Base-by-base conservation (phyloP, 495 filamentous ascomycete species). In the Hyaloscypha bicolor region DNA sequence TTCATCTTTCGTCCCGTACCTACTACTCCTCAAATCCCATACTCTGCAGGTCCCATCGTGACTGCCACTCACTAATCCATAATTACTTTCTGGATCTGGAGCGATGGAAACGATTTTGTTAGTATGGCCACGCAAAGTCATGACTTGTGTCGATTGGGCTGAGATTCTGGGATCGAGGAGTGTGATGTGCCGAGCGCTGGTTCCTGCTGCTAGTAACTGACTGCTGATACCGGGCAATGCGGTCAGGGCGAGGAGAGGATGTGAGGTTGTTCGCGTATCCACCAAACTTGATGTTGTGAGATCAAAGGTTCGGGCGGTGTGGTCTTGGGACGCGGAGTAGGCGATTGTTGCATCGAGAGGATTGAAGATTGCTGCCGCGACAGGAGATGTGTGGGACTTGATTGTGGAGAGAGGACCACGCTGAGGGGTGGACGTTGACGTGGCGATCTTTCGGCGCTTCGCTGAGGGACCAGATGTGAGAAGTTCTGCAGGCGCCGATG, bases 41-140 rank as follows among this genome's bases (percentile, higher is more conserved):
- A 97, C 84, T 45, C 92, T 84, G 76, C 90, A 92, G 11, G 93
- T 96, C 4, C 95, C 93, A 77, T 99, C 95, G 78, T 95, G 91
- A 31, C 88, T 88, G 19, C 89, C 93, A 31, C 88, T 92, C 9
- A 93, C 91, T 6, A 99, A 83, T 39, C 91, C 86, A 77, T 92
- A 94, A 66, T 88, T 83, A 77, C 89, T 93, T 45, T 86, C 81
- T 0, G 92, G 92, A 68, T 90, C 86, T 8, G 86, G 79, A 19
- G 89, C 86, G 29, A 99, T 76, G 32, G 82, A 81, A 19, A 89
- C 86, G 8, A 97, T 92, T 62, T 88, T 89, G 79, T 97, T 97
- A 48, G 86, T 87, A 78, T 99, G 95, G 0, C 95, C 95, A 31
- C 92, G 84, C 31, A 99, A 86, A 16, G 93, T 97, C 86, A 96